phyloP scores from a whole-genome alignment of 768 basidiomycete species.

The Rubroboletus pulcherrimus region DNA sequence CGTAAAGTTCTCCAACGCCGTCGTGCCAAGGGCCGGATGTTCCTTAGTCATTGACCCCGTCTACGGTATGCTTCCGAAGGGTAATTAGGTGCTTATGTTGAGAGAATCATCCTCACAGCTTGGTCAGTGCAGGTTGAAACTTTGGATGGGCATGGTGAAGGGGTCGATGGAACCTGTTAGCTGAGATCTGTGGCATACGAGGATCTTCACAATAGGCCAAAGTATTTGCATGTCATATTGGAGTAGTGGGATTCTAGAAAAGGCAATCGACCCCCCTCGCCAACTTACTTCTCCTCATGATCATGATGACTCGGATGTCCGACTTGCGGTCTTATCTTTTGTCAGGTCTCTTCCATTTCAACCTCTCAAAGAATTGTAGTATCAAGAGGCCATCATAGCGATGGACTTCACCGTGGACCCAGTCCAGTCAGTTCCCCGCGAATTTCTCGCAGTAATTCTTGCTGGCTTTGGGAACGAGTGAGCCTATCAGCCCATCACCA shows the following conservation, averaged over 20 bases:
- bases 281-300: neutral
- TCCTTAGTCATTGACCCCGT: constrained; percentile 64
- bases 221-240: too few species aligned
- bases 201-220: neutral
- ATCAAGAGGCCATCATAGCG: neutral
- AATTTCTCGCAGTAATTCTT: constrained; percentile 85
- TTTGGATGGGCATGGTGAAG: neutral
- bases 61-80: constrained; percentile 10
- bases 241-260: constrained; percentile 15
- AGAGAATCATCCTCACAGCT: neutral
- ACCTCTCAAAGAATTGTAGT: neutral
- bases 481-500: constrained; percentile 21
- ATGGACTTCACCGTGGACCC: constrained; percentile 67
- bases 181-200: neutral
- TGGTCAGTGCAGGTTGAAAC: neutral
- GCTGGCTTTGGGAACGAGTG: constrained; percentile 93
- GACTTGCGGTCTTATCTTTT: neutral
- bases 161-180: neutral
- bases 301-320: constrained; percentile 8
- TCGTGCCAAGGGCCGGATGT: constrained; percentile 71
- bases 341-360: neutral
- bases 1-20: constrained; percentile 70
- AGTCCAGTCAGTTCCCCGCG: constrained; percentile 52
- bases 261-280: constrained; percentile 12
- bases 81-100: neutral